phyloP scores from a whole-genome alignment of 176 grass and related monocot species.

The Oryza coarctata region DNA sequence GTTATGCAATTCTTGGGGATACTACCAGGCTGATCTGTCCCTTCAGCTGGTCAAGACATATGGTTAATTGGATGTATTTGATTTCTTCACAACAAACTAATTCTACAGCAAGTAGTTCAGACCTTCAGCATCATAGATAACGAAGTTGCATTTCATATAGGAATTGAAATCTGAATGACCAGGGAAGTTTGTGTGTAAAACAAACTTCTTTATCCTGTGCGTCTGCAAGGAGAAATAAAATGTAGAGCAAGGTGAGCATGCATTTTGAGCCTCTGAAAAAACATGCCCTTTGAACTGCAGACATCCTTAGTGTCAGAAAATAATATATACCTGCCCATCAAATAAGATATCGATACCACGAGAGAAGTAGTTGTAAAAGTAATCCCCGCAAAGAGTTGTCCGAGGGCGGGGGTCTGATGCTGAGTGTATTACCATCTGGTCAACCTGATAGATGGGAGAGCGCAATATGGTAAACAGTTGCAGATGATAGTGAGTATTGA shows the following conservation, averaged over 20 bases:
- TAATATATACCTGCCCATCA: conserved; percentile 76
- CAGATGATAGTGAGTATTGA: conserved; percentile 15
- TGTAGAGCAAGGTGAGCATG: conserved; percentile 6
- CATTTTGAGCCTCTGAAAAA: conserved; percentile 3
- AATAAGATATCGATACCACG: conserved; percentile 97
- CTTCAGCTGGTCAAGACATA: conserved; percentile 61
- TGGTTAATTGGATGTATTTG: background rate
- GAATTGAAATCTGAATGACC: conserved; percentile 96
- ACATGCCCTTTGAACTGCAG: conserved; percentile 6
- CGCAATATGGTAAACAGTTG: conserved; percentile 11
- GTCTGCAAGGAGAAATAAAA: conserved; percentile 55
- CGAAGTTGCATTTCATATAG: conserved; percentile 97
- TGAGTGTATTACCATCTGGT: conserved; percentile 99
- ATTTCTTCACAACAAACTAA: conserved; percentile 21
- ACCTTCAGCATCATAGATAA: conserved; percentile 86
- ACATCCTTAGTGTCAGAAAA: conserved; percentile 4
- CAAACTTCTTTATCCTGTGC: conserved; percentile 98
- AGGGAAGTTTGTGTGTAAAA: conserved; percentile 94
- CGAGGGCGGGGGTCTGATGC: conserved; percentile 72
- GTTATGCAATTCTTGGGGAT: conserved; percentile 80
- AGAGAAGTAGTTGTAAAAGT: conserved; percentile 94
- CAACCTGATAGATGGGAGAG: conserved; percentile 53
- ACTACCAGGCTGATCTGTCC: conserved; percentile 47
- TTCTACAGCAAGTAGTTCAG: conserved; percentile 27
- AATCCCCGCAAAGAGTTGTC: conserved; percentile 84